Percentiles rank a stretch among this genome's conserved stretches.
Evolutionary conservation across 192 early-diverging fungal species (phyloP).

Genomic region (Backusella parvicylindrica): DNA sequence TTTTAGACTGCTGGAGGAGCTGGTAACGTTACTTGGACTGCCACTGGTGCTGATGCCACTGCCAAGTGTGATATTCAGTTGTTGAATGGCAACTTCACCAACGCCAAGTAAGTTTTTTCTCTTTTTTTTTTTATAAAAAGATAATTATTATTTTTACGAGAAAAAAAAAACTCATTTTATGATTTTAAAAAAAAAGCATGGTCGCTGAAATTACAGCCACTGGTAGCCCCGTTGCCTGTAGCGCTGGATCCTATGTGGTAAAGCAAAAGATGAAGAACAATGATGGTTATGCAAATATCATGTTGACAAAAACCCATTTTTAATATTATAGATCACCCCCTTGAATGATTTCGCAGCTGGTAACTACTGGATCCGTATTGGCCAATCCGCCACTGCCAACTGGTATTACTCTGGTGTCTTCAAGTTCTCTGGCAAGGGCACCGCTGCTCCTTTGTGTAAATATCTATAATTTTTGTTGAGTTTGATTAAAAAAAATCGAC

Average conservation of each 20-base stretch:
- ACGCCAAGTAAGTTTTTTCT: constrained; percentile 21
- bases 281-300: neutral
- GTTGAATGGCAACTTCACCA: constrained; percentile 23
- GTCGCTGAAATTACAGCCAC: constrained; percentile 27
- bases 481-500: too few relatives aligned
- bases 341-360: constrained; percentile 27
- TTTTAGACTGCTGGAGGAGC: constrained; percentile 23
- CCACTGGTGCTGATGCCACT: constrained; percentile 8
- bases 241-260: constrained; percentile 19
- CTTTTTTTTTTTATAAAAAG: neutral
- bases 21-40: constrained; percentile 30
- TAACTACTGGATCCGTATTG: constrained; percentile 34
- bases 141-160: too few relatives aligned
- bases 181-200: constrained; percentile 8
- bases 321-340: constrained; percentile 6
- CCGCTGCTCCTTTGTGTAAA: constrained; percentile 21
- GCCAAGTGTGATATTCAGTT: constrained; percentile 29
- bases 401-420: constrained; percentile 35
- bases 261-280: neutral
- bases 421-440: constrained; percentile 28
- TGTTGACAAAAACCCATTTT: neutral
- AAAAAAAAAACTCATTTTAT: neutral
- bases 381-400: constrained; percentile 11
- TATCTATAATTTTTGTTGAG: neutral
- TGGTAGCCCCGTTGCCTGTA: constrained; percentile 17